Base-by-base conservation (phyloP, 148 eudicot species). In the Pharnaceum exiguum region DNA sequence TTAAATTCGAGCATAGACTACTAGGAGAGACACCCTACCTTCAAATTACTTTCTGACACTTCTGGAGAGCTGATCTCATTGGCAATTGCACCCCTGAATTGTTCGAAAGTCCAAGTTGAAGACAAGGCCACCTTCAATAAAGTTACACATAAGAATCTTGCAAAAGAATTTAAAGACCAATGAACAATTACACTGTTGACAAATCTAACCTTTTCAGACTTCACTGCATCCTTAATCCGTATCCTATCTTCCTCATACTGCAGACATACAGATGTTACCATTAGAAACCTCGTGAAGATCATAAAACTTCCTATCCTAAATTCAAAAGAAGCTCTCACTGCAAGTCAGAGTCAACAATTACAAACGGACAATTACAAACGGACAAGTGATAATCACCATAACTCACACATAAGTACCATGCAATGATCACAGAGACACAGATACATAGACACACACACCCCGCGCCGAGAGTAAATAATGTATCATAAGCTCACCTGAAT, bases 51-150 rank as follows among this genome's bases (percentile, higher is more conserved):
- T 51, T 89, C 87, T 70, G 91, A 78, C 52, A 84, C 59, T 37
- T 55, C 61, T 29, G 72, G 75, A 33, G 75, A 61, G 63, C 70
- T 80, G 50, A 75, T 76, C 46, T 78, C 80, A 56, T 80, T 77
- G n/a, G 65, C 48, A 74, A 89, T 76, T 35, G 87, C 73, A 76
- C 69, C 66, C 75, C 83, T 88, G 53, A 93, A 72, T 53, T 93
- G 89, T 57, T 93, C 95, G 55, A 86, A 69, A 28, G 80, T 86
- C 99, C 91, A 93, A 26, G 72, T 78, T 46, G 96, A 86, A 69
- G 81, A 70, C 56, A 93, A 29, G 51, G 69, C 46, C 69, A 89
- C 75, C 96, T 91, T 74, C 30, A 62, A 46, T 23, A 38, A 46
- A 38, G 10, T 10, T 45, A 9, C 36, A 59, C 28, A 21, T 59